Percentiles rank a stretch among this genome's conserved stretches.
Evolutionary conservation across 495 filamentous ascomycete genomes (phyloP).

Genomic region (Hyaloscypha hepaticicola): DNA sequence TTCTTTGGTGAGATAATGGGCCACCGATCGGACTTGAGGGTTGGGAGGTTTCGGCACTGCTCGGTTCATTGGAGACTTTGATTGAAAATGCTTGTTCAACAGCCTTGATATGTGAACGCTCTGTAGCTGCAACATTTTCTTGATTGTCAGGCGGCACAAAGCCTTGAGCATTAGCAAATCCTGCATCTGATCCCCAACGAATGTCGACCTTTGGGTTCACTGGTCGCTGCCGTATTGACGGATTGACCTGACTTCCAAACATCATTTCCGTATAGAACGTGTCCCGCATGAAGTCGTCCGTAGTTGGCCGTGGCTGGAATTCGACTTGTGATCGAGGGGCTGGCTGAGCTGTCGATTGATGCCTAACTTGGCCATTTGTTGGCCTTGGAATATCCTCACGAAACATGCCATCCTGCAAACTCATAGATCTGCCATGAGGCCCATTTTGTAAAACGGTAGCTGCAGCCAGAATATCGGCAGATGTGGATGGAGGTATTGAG

Average conservation of each 20-base stretch:
- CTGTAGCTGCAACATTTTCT: conserved; percentile 55
- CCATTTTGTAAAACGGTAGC: conserved; percentile 36
- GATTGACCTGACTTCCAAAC: conserved; percentile 30
- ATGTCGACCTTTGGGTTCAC: conserved; percentile 38
- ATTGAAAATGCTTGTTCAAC: conserved; percentile 49
- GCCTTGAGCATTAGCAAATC: conserved; percentile 54
- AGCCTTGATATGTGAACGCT: conserved; percentile 50
- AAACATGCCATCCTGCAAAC: conserved; percentile 17
- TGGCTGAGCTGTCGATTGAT: conserved; percentile 24
- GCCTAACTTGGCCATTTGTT: conserved; percentile 19
- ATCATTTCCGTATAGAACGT: conserved; percentile 41
- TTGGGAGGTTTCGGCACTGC: conserved; percentile 55
- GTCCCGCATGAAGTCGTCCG: conserved; percentile 25
- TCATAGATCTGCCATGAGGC: conserved; percentile 25
- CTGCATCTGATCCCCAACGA: conserved; percentile 65
- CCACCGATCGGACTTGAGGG: conserved; percentile 53
- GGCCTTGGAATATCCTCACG: conserved; percentile 15
- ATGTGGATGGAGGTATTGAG: conserved; percentile 28
- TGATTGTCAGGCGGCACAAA: conserved; percentile 54
- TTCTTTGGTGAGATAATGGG: conserved; percentile 33
- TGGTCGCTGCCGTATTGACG: conserved; percentile 14
- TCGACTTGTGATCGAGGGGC: conserved; percentile 1
- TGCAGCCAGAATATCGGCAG: conserved; percentile 48
- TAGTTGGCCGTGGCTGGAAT: conserved; percentile 7
- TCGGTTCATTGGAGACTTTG: conserved; percentile 16